Evolutionary conservation across 768 basidiomycete species (phyloP), one percentile per base, ranked within the genome.

Genomic region (Leucocoprinus birnbaumii): DNA sequence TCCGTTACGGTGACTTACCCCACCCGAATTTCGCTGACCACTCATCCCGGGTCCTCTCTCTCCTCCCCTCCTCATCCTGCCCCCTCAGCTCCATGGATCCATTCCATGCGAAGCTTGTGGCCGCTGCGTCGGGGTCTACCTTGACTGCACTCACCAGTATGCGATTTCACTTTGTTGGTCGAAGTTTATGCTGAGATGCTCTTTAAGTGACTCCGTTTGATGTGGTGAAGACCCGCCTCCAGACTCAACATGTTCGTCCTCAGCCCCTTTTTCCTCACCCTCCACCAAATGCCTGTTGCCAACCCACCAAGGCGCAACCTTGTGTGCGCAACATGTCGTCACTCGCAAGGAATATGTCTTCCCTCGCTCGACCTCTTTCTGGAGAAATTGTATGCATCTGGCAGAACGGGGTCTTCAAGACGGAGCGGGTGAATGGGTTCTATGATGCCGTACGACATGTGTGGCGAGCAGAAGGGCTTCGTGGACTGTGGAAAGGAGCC

Each of bases 171-270:
- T 44, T 24, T 25, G 49, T 18, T 24, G 16, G 48, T 31, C 19
- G 4, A 4, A 13, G 9, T 10, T 22, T 51, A 31, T 26, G 42
- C 26, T n/a, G n/a, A n/a, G n/a, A 21, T 22, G 19, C 27, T 27
- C 13, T 55, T 55, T 9, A 66, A 98, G 96, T 99, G 97, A 98
- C 96, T 2, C 97, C 97, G 2, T 99, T 99, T 68, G 97, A 99
- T 71, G 94, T 99, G 52, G 81, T 98, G 61, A 98, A 98, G 70
- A 98, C 96, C 11, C 85, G 97, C 25, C 75, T 99, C 16, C 97
- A 99, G 69, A 98, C 97, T 0, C 94, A 91, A 67, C 87, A 86
- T n/a, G 73, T 78, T 19, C 68, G 68, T 65, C 73, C 68, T 58
- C 75, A 68, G 54, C 77, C 69, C 44, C 74, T 83, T 24, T 80